phyloP scores from a whole-genome alignment of 441 rosid genomes.

The Eruca vesicaria region DNA sequence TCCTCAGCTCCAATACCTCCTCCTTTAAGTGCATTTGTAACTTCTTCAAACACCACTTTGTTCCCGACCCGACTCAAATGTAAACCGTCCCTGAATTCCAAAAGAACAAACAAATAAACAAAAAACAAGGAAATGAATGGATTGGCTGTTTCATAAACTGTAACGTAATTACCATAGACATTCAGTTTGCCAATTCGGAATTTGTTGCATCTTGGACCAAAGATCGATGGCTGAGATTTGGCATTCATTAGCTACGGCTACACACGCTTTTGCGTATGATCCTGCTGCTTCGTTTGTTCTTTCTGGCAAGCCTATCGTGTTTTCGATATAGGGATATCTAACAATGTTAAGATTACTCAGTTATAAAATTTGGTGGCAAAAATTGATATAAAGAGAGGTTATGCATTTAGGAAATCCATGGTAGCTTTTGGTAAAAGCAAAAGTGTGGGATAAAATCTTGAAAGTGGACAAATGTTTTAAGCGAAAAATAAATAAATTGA shows the following conservation, averaged over 20 bases:
- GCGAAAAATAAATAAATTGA: too few species aligned
- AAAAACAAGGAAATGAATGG: neutral
- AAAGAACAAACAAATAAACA: neutral
- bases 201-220: conserved; percentile 77
- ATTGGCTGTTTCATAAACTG: neutral
- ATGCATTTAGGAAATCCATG: neutral
- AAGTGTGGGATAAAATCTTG: neutral
- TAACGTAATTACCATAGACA: conserved; percentile 49
- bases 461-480: too few species aligned
- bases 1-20: conserved; percentile 51
- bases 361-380: neutral
- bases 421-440: conserved; percentile 1
- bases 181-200: conserved; percentile 54
- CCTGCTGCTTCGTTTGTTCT: conserved; percentile 83
- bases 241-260: conserved; percentile 50
- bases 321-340: conserved; percentile 68
- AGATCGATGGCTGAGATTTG: conserved; percentile 56
- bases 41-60: conserved; percentile 73
- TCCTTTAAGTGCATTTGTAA: conserved; percentile 50
- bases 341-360: conserved; percentile 3
- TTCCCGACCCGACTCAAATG: conserved; percentile 62
- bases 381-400: neutral
- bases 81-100: conserved; percentile 63
- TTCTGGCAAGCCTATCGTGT: conserved; percentile 62
- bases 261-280: conserved; percentile 61